Evolutionary conservation across 1,284 basidiomycete genomes (phyloP), one percentile per base, ranked within the genome.

Genomic region (Microbotryum intermedium): DNA sequence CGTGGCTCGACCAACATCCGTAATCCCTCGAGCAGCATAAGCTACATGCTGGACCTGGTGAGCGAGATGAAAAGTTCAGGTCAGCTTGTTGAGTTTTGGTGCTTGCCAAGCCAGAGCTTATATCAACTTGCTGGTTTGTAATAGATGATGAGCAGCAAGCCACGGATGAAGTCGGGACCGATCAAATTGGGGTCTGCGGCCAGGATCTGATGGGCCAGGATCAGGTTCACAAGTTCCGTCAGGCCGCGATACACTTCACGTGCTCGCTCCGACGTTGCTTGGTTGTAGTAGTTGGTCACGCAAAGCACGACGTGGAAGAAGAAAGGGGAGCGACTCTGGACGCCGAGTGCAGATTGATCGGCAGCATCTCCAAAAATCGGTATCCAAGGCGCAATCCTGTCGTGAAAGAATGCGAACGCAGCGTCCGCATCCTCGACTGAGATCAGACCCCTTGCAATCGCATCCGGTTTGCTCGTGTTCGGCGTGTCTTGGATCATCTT

Each of bases 261-360:
- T 1, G 65, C 62, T 4, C 65, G 59, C 1, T 45, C n/a, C 5
- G 55, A 43, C 7, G 57, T 64, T 16, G 57, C 57, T 1, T 62
- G 61, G 52, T 67, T 67, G 65, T 67, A 67, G 44, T 57, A 66
- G 28, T 67, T 61, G 5, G 65, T 64, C 21, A 67, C 62, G 47
- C 61, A 58, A 1, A 67, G 50, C 25, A 67, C 62, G 20, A 64
- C 47, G 34, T 64, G 62, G 50, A 67, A 67, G 20, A 67, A 48
- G 50, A 67, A 67, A 0, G 65, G 65, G 16, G 53, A 56, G 21
- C 53, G 52, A n/a, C 50, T 47, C 20, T 61, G 47, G 1, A 64
- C 59, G 6, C 58, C 46, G 2, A 67, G 50, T 4, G 65, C 39
- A 9, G 47, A 21, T 3, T 58, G 43, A 30, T 53, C 26, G 18